Percentiles rank a stretch among this genome's conserved stretches.
Conservation (phyloP, 345 rosid genomes). For the Aquilaria sinensis region DNA sequence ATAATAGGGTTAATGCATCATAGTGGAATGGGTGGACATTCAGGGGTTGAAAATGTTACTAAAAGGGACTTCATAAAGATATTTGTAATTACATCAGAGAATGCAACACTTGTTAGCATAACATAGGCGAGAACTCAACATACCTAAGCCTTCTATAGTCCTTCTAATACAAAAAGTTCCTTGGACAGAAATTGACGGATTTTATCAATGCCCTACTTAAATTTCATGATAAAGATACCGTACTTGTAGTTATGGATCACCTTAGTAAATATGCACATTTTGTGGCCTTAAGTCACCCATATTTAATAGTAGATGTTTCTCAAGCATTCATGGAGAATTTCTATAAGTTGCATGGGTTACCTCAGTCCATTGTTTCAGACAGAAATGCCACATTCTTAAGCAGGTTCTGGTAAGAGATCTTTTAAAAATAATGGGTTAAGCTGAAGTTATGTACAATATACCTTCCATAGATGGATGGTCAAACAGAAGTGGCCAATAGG, state of each 20-base stretch:
- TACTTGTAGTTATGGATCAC: conserved; percentile 9
- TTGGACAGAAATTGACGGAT: conserved; percentile 7
- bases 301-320: neutral
- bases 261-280: conserved; percentile 14
- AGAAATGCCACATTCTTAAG: neutral
- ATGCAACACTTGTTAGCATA: neutral
- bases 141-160: neutral
- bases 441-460: neutral
- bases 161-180: neutral
- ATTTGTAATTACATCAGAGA: neutral
- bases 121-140: neutral
- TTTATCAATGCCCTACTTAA: conserved; percentile 4
- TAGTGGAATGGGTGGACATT: neutral
- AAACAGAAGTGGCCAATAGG: conserved; percentile 3
- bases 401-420: conserved; percentile 6
- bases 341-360: conserved; percentile 12
- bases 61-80: neutral
- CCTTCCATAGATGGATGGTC: conserved; percentile 5
- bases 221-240: neutral
- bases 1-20: too few relatives aligned
- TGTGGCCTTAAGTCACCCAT: neutral
- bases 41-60: neutral
- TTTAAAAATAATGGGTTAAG: neutral
- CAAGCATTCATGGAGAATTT: neutral
- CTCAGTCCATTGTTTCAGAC: neutral